Evolutionary conservation across 179 eudicot genomes (phyloP).

Genomic region (Gypsophila paniculata): DNA sequence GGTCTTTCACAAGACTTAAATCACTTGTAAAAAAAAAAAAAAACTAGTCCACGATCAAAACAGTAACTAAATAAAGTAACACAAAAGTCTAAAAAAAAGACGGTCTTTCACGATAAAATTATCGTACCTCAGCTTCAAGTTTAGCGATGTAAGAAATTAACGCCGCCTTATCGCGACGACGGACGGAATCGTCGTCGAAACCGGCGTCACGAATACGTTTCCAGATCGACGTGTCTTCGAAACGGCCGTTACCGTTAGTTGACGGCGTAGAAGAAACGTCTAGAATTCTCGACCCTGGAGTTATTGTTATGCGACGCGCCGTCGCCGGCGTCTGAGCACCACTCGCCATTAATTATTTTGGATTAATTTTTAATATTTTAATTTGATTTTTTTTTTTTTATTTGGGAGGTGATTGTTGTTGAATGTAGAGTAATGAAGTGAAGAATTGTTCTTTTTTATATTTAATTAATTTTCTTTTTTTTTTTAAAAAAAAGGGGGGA

Average conservation of each 20-base stretch:
- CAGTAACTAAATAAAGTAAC: background rate
- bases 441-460: too few species aligned
- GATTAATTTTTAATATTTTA: background rate
- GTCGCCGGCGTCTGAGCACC: constrained; percentile 32
- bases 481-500: background rate
- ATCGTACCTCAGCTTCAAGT: constrained; percentile 96
- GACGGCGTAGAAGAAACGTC: constrained; percentile 32
- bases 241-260: constrained; percentile 23
- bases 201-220: constrained; percentile 73
- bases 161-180: constrained; percentile 84
- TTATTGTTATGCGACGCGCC: constrained; percentile 26
- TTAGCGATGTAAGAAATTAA: constrained; percentile 88
- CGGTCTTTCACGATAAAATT: too few species aligned
- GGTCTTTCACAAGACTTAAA: too few species aligned
- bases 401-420: too few species aligned
- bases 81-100: too few species aligned
- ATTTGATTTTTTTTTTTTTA: too few species aligned
- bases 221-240: constrained; percentile 64
- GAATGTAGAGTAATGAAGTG: background rate
- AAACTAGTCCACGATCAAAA: background rate
- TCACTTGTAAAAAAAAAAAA: background rate
- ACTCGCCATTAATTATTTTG: constrained; percentile 34
- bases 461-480: too few species aligned
- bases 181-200: constrained; percentile 77
- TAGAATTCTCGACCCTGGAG: constrained; percentile 32